Evolutionary conservation across 176 grass and related monocot species (phyloP).

Genomic region (Raddia guianensis): DNA sequence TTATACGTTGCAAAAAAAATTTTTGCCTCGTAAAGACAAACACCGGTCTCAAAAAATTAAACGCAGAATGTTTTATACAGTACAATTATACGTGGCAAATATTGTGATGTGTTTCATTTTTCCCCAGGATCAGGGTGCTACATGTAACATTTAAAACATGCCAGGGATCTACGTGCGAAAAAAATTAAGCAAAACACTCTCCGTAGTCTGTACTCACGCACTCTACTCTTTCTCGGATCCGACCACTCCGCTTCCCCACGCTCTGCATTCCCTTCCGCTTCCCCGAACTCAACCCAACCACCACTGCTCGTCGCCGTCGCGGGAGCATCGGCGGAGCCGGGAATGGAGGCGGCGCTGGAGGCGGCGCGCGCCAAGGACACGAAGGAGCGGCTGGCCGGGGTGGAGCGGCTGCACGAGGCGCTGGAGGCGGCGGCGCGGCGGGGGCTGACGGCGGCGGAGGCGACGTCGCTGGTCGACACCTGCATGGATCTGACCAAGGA

Average conservation of each 20-base stretch:
- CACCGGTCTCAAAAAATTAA: no score
- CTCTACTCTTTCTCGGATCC: constrained; percentile 37
- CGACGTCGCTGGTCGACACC: constrained; percentile 63
- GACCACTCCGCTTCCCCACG: constrained; percentile 10
- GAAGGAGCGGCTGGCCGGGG: constrained; percentile 77
- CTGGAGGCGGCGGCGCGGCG: constrained; percentile 65
- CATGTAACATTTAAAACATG: no score
- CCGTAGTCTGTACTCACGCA: constrained; percentile 26
- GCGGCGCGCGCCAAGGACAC: constrained; percentile 76
- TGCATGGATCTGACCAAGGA: constrained; percentile 78
- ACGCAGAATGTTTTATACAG: no score
- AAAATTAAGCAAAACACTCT: constrained; percentile 6
- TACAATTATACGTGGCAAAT: no score
- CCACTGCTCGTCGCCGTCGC: neutral
- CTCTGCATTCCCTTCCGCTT: neutral
- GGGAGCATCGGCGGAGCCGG: constrained; percentile 17
- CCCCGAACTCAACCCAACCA: constrained; percentile 17
- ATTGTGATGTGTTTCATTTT: no score
- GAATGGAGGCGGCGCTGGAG: constrained; percentile 88
- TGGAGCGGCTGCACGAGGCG: constrained; percentile 77
- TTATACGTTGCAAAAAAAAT: no score
- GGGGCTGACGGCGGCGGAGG: constrained; percentile 59
- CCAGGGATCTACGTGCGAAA: no score
- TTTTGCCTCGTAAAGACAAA: no score
- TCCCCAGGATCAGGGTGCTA: no score